Conservation (phyloP, 305 asterid genomes). For the Ajuga reptans region DNA sequence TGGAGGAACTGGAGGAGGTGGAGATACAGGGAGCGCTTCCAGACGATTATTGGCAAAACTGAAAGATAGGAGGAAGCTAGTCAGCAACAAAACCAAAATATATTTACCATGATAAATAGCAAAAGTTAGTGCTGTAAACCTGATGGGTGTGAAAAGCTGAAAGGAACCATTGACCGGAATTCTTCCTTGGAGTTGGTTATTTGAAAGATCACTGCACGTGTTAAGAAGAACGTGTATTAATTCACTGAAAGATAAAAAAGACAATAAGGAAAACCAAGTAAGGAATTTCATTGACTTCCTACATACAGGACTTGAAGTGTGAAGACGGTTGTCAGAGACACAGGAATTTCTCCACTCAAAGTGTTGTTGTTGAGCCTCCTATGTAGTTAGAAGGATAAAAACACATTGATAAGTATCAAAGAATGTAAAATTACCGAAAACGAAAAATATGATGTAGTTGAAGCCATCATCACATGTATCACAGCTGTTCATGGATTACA, state of each 20-base stretch:
- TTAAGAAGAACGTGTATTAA: slow-evolving; percentile 20
- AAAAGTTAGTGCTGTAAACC: slow-evolving; percentile 42
- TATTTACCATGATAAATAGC: slow-evolving; percentile 5
- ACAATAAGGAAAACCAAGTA: background rate
- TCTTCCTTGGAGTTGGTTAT: slow-evolving; percentile 50
- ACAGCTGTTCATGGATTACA: background rate
- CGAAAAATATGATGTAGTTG: background rate
- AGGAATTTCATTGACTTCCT: slow-evolving; percentile 21
- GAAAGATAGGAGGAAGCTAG: slow-evolving; percentile 25
- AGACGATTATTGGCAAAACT: slow-evolving; percentile 61
- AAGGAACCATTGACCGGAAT: slow-evolving; percentile 85
- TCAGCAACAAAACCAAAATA: slow-evolving; percentile 21
- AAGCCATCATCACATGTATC: background rate
- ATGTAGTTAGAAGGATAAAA: slow-evolving; percentile 11
- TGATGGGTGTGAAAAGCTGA: slow-evolving; percentile 81
- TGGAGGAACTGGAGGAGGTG: slow-evolving; percentile 70
- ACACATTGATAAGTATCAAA: slow-evolving; percentile 18
- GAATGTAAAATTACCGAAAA: background rate
- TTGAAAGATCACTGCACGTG: slow-evolving; percentile 80
- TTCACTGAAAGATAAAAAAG: background rate
- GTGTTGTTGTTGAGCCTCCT: slow-evolving; percentile 94
- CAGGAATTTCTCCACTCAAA: slow-evolving; percentile 60
- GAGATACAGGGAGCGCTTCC: slow-evolving; percentile 54
- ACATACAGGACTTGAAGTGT: slow-evolving; percentile 98
- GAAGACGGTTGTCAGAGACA: slow-evolving; percentile 43